Base-by-base conservation (phyloP, 768 basidiomycete genomes). In the Collybia sordida region DNA sequence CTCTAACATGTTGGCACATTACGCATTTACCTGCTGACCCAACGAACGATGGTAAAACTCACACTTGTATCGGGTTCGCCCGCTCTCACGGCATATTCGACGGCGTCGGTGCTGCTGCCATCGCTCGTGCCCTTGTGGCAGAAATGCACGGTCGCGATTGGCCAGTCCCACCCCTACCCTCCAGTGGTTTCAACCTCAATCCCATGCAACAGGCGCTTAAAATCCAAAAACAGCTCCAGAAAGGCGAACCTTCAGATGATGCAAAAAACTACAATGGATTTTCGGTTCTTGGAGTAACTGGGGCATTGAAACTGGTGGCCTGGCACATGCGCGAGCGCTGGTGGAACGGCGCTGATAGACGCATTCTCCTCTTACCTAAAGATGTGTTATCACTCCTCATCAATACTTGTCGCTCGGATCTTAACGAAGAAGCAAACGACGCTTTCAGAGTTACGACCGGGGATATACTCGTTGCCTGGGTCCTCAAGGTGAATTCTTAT, bases 1-100 rank as follows among this genome's bases (percentile, higher is more conserved):
- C 74, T 11, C 55, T 76, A 40, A 74, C 72, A 15, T 73, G 67
- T 54, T 76, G 73, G 73, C 73, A 76, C 38, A 35, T 77, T n/a
- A 70, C 69, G 6, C 64, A 70, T 42, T 72, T 76, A 52, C 73
- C 72, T 4, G 55, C 70, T 3, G 58, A 62, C 8, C 40, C 53
- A 6, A 56, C 52, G 1, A 59, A 64, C n/a, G 57, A 59, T 18
- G 63, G 55, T 3, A 52, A 55, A 3, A 47, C 64, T 8, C 67
- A 74, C 46, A 71, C 69, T 3, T 71, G 70, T 28, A 69, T 77
- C 37, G 74, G 75, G 2, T 71, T 77, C 52, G 61, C 73, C 15
- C 63, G 69, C 21, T 70, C 66, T 15, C 74, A 74, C 57, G 74
- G 73, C 1, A 52, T 75, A 5, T 72, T 76, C 42, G 74, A 76